Evolutionary conservation across 2,329 filamentous ascomycete genomes (phyloP).

Genomic region (Beauveria caledonica): DNA sequence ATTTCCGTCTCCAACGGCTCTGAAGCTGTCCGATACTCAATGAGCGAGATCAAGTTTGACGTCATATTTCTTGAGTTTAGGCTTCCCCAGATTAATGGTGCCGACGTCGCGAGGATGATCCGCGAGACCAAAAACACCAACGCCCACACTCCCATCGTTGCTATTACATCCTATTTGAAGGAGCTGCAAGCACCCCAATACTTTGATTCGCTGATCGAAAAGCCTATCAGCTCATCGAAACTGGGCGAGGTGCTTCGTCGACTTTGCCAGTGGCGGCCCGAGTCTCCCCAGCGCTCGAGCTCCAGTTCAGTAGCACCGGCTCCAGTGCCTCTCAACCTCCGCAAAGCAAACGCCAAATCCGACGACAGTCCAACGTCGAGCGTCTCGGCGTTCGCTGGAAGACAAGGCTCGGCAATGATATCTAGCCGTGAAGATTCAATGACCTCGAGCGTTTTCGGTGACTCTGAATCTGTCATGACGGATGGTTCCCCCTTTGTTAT

Average conservation of each 20-base stretch:
- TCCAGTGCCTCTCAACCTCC: conserved; percentile 50
- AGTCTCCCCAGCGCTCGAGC: conserved; percentile 40
- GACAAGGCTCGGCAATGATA: conserved; percentile 67
- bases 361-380: conserved; percentile 82
- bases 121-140: conserved; percentile 94
- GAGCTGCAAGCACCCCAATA: conserved; percentile 91
- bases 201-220: conserved; percentile 92
- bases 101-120: conserved; percentile 95
- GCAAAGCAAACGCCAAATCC: conserved; percentile 48
- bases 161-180: conserved; percentile 96
- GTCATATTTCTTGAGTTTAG: conserved; percentile 98
- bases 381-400: conserved; percentile 61
- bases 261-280: conserved; percentile 89
- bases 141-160: conserved; percentile 87
- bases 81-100: conserved; percentile 87
- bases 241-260: conserved; percentile 79
- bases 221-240: conserved; percentile 89
- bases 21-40: conserved; percentile 86
- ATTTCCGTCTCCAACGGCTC: conserved; percentile 85
- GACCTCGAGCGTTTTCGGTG: conserved; percentile 78
- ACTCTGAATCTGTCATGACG: conserved; percentile 67
- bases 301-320: conserved; percentile 46
- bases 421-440: conserved; percentile 86
- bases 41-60: conserved; percentile 97
- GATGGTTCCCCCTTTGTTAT: conserved; percentile 74